Conservation (phyloP, 2,329 filamentous ascomycete species). For the Aspergillus amoenus region DNA sequence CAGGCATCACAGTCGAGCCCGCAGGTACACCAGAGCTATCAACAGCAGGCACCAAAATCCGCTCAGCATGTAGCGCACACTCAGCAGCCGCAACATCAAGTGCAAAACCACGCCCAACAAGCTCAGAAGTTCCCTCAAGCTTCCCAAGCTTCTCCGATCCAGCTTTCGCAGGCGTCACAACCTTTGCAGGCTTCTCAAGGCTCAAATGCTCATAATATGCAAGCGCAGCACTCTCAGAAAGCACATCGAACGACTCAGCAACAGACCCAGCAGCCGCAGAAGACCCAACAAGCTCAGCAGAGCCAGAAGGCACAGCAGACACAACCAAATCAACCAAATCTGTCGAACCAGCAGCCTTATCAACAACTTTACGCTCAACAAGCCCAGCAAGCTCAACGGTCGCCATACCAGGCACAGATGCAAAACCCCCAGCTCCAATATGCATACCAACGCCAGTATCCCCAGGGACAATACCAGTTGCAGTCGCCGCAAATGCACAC, state of each 20-base stretch:
- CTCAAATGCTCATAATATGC: no score
- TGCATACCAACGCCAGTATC: slow-evolving; percentile 12
- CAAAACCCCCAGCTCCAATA: slow-evolving; percentile 13
- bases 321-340: slow-evolving; percentile 12
- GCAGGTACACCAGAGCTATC: slow-evolving; percentile 2
- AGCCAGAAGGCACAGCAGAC: slow-evolving; percentile 10
- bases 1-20: background rate
- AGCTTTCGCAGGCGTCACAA: background rate
- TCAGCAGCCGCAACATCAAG: background rate
- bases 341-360: slow-evolving; percentile 17
- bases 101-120: slow-evolving; percentile 7
- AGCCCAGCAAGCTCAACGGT: slow-evolving; percentile 17
- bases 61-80: background rate
- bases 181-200: background rate
- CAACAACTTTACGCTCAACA: slow-evolving; percentile 10
- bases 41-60: background rate
- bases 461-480: slow-evolving; percentile 16
- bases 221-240: background rate
- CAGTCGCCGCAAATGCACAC: slow-evolving; percentile 8
- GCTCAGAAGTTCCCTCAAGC: background rate
- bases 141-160: background rate
- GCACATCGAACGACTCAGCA: slow-evolving; percentile 1
- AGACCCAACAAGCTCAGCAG: slow-evolving; percentile 18
- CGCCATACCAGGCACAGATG: slow-evolving; percentile 20
- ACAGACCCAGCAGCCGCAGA: slow-evolving; percentile 6